These are phyloP conservation scores for Globisporangium radiosum DNA, from an alignment of 352 stramenopile species.

Conservation along the genomic window DNA sequence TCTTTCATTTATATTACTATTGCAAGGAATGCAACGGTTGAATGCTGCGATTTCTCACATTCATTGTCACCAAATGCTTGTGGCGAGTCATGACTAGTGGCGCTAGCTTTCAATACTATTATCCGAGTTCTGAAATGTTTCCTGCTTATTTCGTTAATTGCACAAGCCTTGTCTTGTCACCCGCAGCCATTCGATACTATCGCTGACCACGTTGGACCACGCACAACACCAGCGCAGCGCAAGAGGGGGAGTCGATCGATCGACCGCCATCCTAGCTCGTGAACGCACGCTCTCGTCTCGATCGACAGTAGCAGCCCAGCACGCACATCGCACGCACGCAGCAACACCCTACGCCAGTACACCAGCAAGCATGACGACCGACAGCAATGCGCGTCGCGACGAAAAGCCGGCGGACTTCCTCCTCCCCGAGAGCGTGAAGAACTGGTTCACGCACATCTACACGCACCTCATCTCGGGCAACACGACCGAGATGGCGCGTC, in stretches of 20 bases:
- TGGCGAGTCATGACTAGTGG: no score
- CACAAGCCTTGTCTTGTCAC: no score
- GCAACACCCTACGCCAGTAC: constrained; percentile 1
- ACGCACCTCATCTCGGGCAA: constrained; percentile 82
- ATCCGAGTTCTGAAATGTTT: no score
- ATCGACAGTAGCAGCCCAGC: constrained; percentile 1
- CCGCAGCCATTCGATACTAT: constrained; percentile 12
- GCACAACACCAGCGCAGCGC: neutral
- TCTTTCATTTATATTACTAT: no score
- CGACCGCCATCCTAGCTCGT: neutral
- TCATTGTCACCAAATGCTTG: no score
- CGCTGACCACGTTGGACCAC: neutral
- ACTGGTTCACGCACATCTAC: constrained; percentile 86
- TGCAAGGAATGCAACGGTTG: no score
- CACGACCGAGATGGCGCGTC: constrained; percentile 69
- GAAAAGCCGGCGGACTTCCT: constrained; percentile 86
- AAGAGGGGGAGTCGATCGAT: constrained; percentile 1
- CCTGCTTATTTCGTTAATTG: no score
- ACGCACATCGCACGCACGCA: constrained; percentile 2
- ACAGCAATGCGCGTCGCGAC: constrained; percentile 37
- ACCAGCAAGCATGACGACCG: constrained; percentile 26
- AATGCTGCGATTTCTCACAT: no score
- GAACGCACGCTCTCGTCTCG: neutral
- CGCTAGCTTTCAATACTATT: no score
- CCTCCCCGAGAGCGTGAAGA: constrained; percentile 83